Evolutionary conservation across 345 rosid species (phyloP).

Genomic region (Garcia nutans): DNA sequence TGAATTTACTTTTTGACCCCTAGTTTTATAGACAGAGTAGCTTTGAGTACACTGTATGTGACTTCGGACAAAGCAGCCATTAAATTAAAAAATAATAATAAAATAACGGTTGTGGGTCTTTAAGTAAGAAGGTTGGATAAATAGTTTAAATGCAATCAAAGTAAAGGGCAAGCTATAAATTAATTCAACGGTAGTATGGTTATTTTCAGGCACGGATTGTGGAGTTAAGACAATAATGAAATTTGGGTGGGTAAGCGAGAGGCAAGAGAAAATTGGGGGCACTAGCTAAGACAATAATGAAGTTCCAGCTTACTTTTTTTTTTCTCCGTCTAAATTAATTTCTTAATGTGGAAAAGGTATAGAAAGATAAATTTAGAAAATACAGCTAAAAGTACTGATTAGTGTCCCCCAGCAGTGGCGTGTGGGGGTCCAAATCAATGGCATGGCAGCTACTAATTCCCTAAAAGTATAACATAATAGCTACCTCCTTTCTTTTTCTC

Average conservation of each 20-base stretch:
- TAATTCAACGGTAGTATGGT: no score
- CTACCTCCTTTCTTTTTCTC: neutral
- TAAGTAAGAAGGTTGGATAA: no score
- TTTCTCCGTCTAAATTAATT: neutral
- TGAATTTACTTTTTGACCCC: neutral
- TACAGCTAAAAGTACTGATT: slow-evolving; percentile 3
- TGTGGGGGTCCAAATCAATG: slow-evolving; percentile 6
- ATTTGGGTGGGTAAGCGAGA: neutral
- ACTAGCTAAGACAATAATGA: neutral
- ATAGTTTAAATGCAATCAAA: no score
- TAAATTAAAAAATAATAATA: neutral
- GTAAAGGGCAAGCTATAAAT: neutral
- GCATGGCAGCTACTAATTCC: slow-evolving; percentile 4
- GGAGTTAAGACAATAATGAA: neutral
- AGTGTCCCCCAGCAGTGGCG: neutral
- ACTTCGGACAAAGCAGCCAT: no score
- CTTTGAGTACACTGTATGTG: no score
- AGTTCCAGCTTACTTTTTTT: neutral
- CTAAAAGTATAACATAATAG: slow-evolving; percentile 30
- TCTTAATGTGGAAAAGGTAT: neutral
- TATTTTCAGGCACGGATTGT: neutral
- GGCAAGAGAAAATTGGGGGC: neutral
- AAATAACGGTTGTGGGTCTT: neutral
- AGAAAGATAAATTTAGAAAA: neutral
- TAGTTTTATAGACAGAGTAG: neutral